Percentiles rank a stretch among this genome's conserved stretches.
phyloP scores from a whole-genome alignment of 257 asterid species.

The Linderniella brevidens region DNA sequence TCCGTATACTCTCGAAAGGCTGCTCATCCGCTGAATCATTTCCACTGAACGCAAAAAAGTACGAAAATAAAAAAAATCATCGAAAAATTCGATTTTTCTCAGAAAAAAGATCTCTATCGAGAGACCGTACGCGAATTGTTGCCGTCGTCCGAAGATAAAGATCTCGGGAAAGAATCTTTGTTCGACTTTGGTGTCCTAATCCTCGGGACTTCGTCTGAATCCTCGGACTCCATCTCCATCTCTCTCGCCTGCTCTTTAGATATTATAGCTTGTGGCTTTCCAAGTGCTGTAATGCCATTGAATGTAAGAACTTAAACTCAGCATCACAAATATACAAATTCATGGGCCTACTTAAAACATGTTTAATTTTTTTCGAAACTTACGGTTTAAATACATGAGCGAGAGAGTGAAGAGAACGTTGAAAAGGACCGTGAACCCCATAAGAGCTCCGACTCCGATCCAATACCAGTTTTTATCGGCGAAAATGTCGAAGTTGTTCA shows the following conservation, averaged over 20 bases:
- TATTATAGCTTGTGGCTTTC: constrained; percentile 74
- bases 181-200: constrained; percentile 28
- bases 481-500: constrained; percentile 33
- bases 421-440: constrained; percentile 44
- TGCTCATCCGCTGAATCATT: constrained; percentile 45
- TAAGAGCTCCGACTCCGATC: constrained; percentile 41
- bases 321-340: neutral
- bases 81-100: too few relatives aligned
- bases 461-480: constrained; percentile 38
- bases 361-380: constrained; percentile 9
- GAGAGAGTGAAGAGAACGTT: constrained; percentile 42
- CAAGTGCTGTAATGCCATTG: constrained; percentile 46
- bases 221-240: constrained; percentile 36
- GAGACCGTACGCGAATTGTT: constrained; percentile 35
- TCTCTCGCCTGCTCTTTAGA: constrained; percentile 70
- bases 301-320: neutral
- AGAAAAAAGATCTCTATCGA: too few relatives aligned
- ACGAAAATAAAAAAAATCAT: neutral
- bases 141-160: constrained; percentile 34
- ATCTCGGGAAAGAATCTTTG: constrained; percentile 24
- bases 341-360: neutral
- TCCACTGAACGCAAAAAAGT: constrained; percentile 30
- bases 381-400: constrained; percentile 55
- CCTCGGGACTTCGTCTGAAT: constrained; percentile 27
- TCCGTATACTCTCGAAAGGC: constrained; percentile 15